phyloP scores from a whole-genome alignment of 208 protist genomes.

The Acanthamoeba pearcei region DNA sequence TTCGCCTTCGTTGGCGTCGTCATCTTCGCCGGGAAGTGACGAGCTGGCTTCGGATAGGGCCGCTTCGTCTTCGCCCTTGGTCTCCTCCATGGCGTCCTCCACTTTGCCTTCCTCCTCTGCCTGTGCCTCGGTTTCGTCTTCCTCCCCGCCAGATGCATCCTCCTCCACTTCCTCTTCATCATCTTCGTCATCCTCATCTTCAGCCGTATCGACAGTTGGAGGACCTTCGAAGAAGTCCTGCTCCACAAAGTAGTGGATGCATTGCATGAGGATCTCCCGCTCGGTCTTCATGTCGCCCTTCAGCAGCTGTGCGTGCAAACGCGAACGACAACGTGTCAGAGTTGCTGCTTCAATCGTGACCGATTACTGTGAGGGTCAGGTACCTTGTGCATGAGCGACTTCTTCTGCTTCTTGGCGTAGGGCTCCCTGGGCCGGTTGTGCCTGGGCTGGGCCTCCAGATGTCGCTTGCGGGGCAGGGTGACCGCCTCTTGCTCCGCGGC shows the following conservation, averaged over 20 bases:
- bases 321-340: not conserved
- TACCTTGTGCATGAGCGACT: constrained; percentile 42
- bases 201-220: not conserved
- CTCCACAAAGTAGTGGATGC: constrained; percentile 41
- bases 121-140: not conserved
- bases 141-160: not conserved
- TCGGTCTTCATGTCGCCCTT: constrained; percentile 43
- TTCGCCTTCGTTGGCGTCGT: no score
- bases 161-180: not conserved
- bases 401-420: constrained; percentile 43
- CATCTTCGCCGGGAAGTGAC: no score
- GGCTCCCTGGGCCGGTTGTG: not conserved
- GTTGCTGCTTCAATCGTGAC: no score
- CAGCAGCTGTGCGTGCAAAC: not conserved
- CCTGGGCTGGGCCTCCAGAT: not conserved
- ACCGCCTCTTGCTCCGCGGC: not conserved
- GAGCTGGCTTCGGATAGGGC: no score
- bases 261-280: constrained; percentile 33
- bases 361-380: not conserved
- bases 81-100: not conserved
- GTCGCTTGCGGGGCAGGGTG: not conserved
- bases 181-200: constrained; percentile 26
- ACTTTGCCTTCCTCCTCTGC: not conserved
- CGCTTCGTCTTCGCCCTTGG: not conserved
- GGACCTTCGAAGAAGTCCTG: constrained; percentile 30